phyloP scores from a whole-genome alignment of 208 protist genomes.

The Leishmania braziliensis region DNA sequence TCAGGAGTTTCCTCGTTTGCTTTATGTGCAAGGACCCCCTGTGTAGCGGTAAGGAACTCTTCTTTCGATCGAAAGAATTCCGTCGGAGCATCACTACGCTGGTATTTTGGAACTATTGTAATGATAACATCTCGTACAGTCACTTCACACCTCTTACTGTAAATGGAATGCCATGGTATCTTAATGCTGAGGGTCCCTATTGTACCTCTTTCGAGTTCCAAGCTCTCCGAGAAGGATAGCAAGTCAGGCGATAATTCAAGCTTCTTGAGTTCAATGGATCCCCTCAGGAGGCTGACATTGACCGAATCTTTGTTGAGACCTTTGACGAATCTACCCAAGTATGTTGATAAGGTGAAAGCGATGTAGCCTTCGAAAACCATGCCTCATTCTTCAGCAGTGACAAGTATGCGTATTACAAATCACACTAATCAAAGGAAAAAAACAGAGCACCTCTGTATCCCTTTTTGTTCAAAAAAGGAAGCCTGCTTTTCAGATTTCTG shows the following conservation, averaged over 20 bases:
- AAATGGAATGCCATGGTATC: constrained; percentile 66
- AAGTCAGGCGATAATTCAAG: constrained; percentile 53
- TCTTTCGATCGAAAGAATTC: constrained; percentile 28
- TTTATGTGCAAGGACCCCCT: constrained; percentile 8
- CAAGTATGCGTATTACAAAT: constrained; percentile 1
- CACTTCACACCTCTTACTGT: constrained; percentile 60
- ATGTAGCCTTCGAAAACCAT: constrained; percentile 78
- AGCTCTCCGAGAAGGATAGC: constrained; percentile 30
- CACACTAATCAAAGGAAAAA: constrained; percentile 5
- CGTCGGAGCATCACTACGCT: background rate
- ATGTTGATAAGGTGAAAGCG: constrained; percentile 49
- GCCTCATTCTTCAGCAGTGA: constrained; percentile 18
- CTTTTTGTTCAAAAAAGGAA: background rate
- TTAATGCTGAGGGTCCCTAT: constrained; percentile 53
- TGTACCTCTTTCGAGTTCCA: constrained; percentile 40
- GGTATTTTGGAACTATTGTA: constrained; percentile 32
- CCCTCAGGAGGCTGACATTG: constrained; percentile 59
- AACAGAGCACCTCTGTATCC: background rate
- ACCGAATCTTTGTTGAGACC: constrained; percentile 55
- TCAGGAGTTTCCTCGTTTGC: constrained; percentile 23
- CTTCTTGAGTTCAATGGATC: constrained; percentile 64
- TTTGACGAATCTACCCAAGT: constrained; percentile 69
- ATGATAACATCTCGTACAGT: constrained; percentile 47
- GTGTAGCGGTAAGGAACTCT: constrained; percentile 17
- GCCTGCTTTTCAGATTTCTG: background rate